phyloP scores from a whole-genome alignment of 495 filamentous ascomycete species.

The Rostrohypoxylon terebratum region DNA sequence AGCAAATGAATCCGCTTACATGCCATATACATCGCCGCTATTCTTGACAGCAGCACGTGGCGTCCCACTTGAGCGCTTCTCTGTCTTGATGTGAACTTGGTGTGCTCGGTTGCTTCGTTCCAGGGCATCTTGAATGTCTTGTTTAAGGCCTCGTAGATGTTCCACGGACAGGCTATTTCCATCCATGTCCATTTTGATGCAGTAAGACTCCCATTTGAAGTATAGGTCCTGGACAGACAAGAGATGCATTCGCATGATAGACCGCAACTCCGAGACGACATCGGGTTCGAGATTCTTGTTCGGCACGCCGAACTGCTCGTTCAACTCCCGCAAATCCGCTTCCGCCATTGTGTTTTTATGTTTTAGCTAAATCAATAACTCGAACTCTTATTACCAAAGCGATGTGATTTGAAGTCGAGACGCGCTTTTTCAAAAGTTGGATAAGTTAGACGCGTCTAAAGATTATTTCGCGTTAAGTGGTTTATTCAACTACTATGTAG shows the following conservation, averaged over 20 bases:
- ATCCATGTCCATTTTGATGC: conserved; percentile 85
- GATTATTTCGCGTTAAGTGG: conserved; percentile 48
- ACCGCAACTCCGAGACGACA: conserved; percentile 80
- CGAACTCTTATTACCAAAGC: neutral
- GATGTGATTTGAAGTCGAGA: conserved; percentile 9
- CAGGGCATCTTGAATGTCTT: conserved; percentile 83
- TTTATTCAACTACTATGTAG: conserved; percentile 30
- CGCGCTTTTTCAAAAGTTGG: conserved; percentile 29
- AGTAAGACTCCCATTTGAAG: conserved; percentile 98
- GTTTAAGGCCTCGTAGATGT: conserved; percentile 80
- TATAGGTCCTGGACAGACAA: conserved; percentile 84
- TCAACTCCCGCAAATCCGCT: conserved; percentile 67
- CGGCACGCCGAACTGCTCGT: conserved; percentile 73
- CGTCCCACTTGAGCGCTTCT: conserved; percentile 73
- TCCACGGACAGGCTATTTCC: conserved; percentile 76
- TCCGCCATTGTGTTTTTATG: conserved; percentile 66
- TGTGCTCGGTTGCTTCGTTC: conserved; percentile 73
- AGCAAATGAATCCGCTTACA: conserved; percentile 63
- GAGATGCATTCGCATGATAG: conserved; percentile 83
- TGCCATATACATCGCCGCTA: conserved; percentile 80
- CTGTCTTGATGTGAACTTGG: conserved; percentile 60
- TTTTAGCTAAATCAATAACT: neutral
- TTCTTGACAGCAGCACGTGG: conserved; percentile 68
- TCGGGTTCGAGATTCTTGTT: conserved; percentile 69
- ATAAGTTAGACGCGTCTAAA: conserved; percentile 32